Conservation (phyloP, 176 grass and related monocot genomes). For the Olyra latifolia region DNA sequence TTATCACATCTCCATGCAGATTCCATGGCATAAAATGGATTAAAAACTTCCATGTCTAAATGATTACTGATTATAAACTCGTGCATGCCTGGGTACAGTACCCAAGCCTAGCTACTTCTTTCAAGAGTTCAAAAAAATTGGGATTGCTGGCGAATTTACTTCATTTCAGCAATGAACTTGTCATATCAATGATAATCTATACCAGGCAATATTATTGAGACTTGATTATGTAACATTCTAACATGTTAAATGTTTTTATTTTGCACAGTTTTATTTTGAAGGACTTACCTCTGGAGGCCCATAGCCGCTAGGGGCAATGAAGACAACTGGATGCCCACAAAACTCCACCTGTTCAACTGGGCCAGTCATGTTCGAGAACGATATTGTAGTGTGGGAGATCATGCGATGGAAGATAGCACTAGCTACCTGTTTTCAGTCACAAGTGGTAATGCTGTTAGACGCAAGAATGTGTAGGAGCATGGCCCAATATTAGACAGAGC, state of each 20-base stretch:
- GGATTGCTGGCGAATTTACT: background rate
- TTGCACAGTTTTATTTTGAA: background rate
- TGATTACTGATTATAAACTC: background rate
- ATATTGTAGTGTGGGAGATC: conserved; percentile 72
- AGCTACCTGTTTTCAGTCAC: conserved; percentile 46
- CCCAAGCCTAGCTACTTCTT: background rate
- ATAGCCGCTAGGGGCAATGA: conserved; percentile 82
- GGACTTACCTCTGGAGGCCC: conserved; percentile 75
- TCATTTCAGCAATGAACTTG: background rate
- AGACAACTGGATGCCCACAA: conserved; percentile 70
- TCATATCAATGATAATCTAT: background rate
- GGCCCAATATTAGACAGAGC: background rate
- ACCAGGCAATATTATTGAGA: background rate
- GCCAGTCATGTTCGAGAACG: conserved; percentile 79
- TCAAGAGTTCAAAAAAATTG: background rate
- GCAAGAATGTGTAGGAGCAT: background rate
- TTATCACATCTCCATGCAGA: background rate
- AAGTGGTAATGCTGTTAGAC: conserved; percentile 25
- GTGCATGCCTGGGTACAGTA: background rate
- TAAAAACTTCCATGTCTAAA: background rate
- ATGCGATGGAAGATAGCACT: conserved; percentile 51
- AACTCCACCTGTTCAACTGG: conserved; percentile 72
- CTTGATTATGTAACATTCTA: background rate
- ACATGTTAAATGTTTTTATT: background rate
- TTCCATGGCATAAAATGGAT: background rate